Evolutionary conservation across 345 rosid genomes (phyloP).

Genomic region (Ailanthus altissimus): DNA sequence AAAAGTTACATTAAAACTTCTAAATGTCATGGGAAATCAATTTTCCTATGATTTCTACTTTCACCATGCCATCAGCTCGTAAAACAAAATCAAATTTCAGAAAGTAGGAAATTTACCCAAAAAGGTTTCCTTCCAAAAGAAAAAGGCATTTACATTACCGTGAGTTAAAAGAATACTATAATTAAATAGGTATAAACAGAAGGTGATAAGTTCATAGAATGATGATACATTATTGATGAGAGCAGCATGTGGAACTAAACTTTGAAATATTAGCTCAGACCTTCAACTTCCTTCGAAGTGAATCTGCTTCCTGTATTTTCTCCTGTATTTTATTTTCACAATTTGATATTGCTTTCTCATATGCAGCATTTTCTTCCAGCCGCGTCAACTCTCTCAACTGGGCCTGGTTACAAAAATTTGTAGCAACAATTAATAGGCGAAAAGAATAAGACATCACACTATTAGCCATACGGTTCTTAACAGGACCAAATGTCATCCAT

Average conservation of each 20-base stretch:
- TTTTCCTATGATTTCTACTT: constrained; percentile 1
- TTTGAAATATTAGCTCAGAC: constrained; percentile 36
- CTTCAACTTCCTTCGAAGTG: constrained; percentile 59
- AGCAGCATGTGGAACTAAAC: background rate
- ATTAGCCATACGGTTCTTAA: background rate
- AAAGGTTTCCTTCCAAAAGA: background rate
- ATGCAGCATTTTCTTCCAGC: constrained; percentile 72
- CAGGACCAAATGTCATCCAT: constrained; percentile 5
- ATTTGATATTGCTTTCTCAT: constrained; percentile 74
- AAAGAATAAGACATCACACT: background rate
- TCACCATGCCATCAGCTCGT: background rate
- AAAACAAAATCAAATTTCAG: background rate
- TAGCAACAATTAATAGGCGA: constrained; percentile 12
- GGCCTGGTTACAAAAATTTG: constrained; percentile 39
- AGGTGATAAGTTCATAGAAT: background rate
- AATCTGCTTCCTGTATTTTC: constrained; percentile 64
- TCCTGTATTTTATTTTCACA: constrained; percentile 70
- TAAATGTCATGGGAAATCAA: constrained; percentile 1
- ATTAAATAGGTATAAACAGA: background rate
- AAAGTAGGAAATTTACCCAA: background rate
- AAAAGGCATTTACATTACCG: background rate
- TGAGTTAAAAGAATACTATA: background rate
- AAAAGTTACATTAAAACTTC: constrained; percentile 1
- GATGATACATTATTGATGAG: background rate
- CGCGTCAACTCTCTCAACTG: constrained; percentile 80